phyloP scores from a whole-genome alignment of 2,329 filamentous ascomycete species.

The Aspergillus cejpii region DNA sequence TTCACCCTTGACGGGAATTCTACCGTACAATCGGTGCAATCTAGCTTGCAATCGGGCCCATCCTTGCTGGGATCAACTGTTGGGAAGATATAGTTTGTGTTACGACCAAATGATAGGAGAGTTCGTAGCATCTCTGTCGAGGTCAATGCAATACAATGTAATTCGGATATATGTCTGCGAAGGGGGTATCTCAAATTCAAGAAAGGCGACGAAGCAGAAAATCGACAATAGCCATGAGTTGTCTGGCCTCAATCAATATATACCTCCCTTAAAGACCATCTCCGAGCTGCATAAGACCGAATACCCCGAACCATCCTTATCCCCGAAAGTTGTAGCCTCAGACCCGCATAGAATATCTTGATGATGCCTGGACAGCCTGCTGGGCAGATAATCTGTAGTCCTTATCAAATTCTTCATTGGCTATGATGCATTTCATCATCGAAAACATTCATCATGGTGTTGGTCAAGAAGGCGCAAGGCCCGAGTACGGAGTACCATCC shows the following conservation, averaged over 20 bases:
- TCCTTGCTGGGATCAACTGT: conserved; percentile 30
- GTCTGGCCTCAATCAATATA: not conserved
- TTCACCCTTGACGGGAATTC: conserved; percentile 33
- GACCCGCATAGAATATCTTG: not conserved
- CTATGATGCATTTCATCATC: not conserved
- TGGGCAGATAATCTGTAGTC: too few relatives aligned
- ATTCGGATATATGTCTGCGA: not conserved
- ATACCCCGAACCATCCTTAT: not conserved
- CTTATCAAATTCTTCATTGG: too few relatives aligned
- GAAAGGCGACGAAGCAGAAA: not conserved
- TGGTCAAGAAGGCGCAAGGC: too few relatives aligned
- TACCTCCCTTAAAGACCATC: not conserved
- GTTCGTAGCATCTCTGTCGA: conserved; percentile 26
- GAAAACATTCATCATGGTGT: too few relatives aligned
- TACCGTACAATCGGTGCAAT: conserved; percentile 35
- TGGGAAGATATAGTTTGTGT: conserved; percentile 31
- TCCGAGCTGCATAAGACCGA: not conserved
- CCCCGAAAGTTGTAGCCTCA: not conserved
- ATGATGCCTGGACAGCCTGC: not conserved
- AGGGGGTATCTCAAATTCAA: not conserved
- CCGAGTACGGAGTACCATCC: too few relatives aligned
- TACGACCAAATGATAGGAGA: conserved; percentile 24
- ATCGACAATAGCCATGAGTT: not conserved
- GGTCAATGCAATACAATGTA: not conserved
- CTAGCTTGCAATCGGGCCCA: conserved; percentile 31